Evolutionary conservation across 2,329 filamentous ascomycete species (phyloP), one percentile per base, ranked within the genome.

Genomic region (Talaromyces sp.): DNA sequence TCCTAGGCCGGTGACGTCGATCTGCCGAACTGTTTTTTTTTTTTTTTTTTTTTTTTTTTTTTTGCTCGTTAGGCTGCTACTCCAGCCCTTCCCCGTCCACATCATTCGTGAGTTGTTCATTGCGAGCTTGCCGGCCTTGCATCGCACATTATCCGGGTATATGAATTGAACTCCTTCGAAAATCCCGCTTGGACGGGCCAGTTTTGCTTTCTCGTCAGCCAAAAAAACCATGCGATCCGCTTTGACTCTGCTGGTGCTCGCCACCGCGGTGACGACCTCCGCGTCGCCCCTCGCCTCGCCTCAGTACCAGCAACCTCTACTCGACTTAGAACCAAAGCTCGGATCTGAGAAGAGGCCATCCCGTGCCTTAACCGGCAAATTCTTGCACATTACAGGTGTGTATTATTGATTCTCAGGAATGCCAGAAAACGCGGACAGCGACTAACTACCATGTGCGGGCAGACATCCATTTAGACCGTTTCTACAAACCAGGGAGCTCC

Each of bases 401-500:
- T 2, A 29, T 41, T 52, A 11, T 9, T 27, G 26, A 27, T 17
- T 38, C 26, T 49, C 51, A 35, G 6, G 14, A 35, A 35, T 38
- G 35, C 17, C 14, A 38, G 17, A 14, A 38, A 38, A 38, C 17
- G 14, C 35, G 17, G 35, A 17, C 32, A 35, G n/a, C 9, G 14
- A 38, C 35, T 38, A 10, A 29, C 57, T 59, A 56, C 56, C 14
- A 4, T 17, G 24, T 19, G 10, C 21, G 14, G 11, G 10, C 56
- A 96, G 95, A 99, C 77, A 84, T 98, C 68, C 95, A 99, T 70
- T 91, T 92, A 53, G 95, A 99, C 74, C 85, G 86, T 50, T 90
- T 90, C 76, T 99, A 97, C 81, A 88, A 91, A 75, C 76, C 84
- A 8, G 89, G 93, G 73, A 84, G 90, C 11, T 89, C 89, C 26